A percentile compares a stretch with the other conserved stretches of the same genome.
Conservation (phyloP, 805 yeast genomes). For the Teunomyces lycoperdinae region DNA sequence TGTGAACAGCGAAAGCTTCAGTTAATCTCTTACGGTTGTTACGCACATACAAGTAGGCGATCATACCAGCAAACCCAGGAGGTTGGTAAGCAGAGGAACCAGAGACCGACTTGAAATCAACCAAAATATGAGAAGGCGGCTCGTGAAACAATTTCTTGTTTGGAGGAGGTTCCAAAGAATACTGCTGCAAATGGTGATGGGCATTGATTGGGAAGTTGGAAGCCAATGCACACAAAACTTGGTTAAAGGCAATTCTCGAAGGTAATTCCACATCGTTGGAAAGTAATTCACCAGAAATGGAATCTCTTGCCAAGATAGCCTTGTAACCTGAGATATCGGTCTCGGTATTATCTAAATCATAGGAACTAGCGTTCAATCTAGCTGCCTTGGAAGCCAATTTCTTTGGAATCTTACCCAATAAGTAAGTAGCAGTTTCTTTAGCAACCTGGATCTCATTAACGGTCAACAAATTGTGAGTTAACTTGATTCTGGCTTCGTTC, state of each 20-base stretch:
- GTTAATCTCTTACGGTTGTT: slow-evolving; percentile 63
- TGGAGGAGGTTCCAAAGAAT: slow-evolving; percentile 43
- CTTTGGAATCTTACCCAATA: slow-evolving; percentile 60
- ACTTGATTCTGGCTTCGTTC: slow-evolving; percentile 55
- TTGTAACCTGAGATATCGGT: slow-evolving; percentile 64
- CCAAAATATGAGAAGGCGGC: slow-evolving; percentile 65
- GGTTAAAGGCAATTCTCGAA: slow-evolving; percentile 61
- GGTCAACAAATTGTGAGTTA: slow-evolving; percentile 52
- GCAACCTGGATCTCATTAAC: slow-evolving; percentile 48
- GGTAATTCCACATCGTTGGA: slow-evolving; percentile 44
- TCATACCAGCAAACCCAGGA: slow-evolving; percentile 66
- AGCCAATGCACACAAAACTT: slow-evolving; percentile 66
- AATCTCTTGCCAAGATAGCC: slow-evolving; percentile 64
- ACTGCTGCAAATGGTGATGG: slow-evolving; percentile 24
- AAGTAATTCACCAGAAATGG: slow-evolving; percentile 55
- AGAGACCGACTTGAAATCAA: slow-evolving; percentile 69
- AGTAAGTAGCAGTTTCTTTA: slow-evolving; percentile 48
- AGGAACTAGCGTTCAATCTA: slow-evolving; percentile 36
- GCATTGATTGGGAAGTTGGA: slow-evolving; percentile 63
- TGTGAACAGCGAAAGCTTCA: slow-evolving; percentile 73
- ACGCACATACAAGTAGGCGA: slow-evolving; percentile 70
- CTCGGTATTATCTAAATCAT: slow-evolving; percentile 37
- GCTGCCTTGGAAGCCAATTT: slow-evolving; percentile 46
- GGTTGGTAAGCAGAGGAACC: slow-evolving; percentile 60
- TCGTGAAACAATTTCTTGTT: slow-evolving; percentile 48